phyloP scores from a whole-genome alignment of 148 eudicot genomes.

The Fagopyrum tataricum region DNA sequence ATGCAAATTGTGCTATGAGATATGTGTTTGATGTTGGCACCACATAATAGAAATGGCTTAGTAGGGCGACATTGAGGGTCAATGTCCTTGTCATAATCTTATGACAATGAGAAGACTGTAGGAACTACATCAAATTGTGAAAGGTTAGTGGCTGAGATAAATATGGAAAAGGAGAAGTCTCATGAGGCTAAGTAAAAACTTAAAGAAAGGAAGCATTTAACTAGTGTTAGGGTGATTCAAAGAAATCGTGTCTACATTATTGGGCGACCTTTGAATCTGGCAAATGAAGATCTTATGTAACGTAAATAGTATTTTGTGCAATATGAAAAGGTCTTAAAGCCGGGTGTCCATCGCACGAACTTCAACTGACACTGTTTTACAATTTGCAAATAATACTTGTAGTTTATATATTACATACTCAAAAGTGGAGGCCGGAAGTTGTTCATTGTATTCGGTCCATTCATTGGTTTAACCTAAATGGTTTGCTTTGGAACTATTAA shows the following conservation, averaged over 20 bases:
- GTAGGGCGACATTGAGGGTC: conserved; percentile 79
- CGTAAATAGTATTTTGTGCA: conserved; percentile 73
- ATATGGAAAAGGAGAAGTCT: conserved; percentile 66
- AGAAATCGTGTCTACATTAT: conserved; percentile 90
- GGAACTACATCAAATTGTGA: conserved; percentile 70
- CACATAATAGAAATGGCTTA: too few relatives aligned
- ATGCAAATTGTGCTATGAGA: too few relatives aligned
- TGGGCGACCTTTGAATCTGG: conserved; percentile 79
- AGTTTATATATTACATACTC: conserved; percentile 95
- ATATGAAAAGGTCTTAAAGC: conserved; percentile 90
- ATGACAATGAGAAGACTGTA: conserved; percentile 87
- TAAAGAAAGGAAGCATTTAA: conserved; percentile 87
- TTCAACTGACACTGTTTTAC: conserved; percentile 86
- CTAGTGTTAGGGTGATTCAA: conserved; percentile 87
- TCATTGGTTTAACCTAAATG: conserved; percentile 74
- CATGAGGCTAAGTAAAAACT: conserved; percentile 64
- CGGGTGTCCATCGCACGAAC: conserved; percentile 95
- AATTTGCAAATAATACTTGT: conserved; percentile 84
- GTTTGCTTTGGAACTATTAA: conserved; percentile 97
- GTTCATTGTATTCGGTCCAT: conserved; percentile 94
- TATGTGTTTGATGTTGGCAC: too few relatives aligned
- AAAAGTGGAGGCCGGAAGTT: conserved; percentile 95
- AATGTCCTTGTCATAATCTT: conserved; percentile 89
- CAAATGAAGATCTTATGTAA: conserved; percentile 91
- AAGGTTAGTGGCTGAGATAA: conserved; percentile 79